Evolutionary conservation across 176 grass and related monocot species (phyloP).

Genomic region (Alopecurus myosuroides): DNA sequence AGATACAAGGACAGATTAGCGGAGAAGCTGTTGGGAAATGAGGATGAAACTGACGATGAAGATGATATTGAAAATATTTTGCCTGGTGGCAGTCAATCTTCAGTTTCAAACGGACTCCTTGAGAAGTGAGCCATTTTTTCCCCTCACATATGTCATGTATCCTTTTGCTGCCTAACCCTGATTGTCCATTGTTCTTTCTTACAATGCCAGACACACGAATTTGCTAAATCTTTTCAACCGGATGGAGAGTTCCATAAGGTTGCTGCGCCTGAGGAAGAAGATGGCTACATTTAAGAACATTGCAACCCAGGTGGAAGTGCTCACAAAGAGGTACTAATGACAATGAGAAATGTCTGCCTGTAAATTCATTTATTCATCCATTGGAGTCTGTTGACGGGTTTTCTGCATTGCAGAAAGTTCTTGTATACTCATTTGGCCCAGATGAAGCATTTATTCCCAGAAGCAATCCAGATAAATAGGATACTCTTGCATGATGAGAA

Average conservation of each 20-base stretch:
- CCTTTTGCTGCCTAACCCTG: neutral
- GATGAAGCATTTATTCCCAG: conserved; percentile 85
- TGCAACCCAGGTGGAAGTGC: conserved; percentile 70
- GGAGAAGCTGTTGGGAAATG: conserved; percentile 1
- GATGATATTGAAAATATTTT: conserved; percentile 4
- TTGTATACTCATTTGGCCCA: conserved; percentile 66
- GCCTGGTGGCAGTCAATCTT: neutral
- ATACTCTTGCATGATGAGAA: conserved; percentile 75
- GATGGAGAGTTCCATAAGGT: conserved; percentile 84
- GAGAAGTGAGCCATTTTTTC: conserved; percentile 61
- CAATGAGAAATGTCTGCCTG: neutral
- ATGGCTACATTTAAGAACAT: conserved; percentile 65
- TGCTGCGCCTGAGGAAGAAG: conserved; percentile 74
- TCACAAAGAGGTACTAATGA: conserved; percentile 71
- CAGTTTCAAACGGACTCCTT: conserved; percentile 35
- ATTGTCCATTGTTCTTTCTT: conserved; percentile 17
- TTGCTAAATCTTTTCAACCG: conserved; percentile 71
- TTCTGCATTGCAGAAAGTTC: conserved; percentile 57
- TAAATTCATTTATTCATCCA: neutral
- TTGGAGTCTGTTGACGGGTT: conserved; percentile 2
- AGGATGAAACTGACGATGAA: conserved; percentile 26
- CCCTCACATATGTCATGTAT: conserved; percentile 18
- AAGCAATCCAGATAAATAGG: conserved; percentile 79
- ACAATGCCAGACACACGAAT: conserved; percentile 44
- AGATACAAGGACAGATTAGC: conserved; percentile 59